Conservation (phyloP, 2,329 filamentous ascomycete genomes). For the Hortaea werneckii region DNA sequence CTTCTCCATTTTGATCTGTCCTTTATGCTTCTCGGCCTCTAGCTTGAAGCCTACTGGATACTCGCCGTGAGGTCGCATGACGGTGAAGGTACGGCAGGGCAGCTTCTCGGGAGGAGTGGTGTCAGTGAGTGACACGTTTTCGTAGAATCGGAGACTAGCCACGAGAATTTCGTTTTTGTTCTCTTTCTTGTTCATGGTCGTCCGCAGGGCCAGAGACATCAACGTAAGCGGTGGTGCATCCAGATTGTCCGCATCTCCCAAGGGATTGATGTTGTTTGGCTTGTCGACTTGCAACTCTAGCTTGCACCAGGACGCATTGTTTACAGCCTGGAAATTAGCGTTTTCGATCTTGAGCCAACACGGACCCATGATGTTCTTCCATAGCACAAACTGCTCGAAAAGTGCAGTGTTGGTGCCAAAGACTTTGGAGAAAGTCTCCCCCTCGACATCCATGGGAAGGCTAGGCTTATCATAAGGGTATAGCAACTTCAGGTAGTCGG, state of each 20-base stretch:
- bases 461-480: constrained; percentile 83
- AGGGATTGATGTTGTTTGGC: constrained; percentile 61
- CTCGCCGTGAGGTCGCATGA: constrained; percentile 69
- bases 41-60: constrained; percentile 85
- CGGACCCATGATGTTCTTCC: constrained; percentile 98
- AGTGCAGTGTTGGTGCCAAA: constrained; percentile 89
- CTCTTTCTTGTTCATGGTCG: constrained; percentile 76
- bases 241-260: constrained; percentile 68
- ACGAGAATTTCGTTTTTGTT: constrained; percentile 96
- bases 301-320: constrained; percentile 95
- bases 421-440: constrained; percentile 86
- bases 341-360: constrained; percentile 91
- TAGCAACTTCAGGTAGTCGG: constrained; percentile 86
- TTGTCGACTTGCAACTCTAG: constrained; percentile 75
- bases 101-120: constrained; percentile 82
- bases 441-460: constrained; percentile 59
- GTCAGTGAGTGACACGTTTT: constrained; percentile 77
- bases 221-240: constrained; percentile 81
- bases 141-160: constrained; percentile 85
- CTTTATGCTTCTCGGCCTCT: constrained; percentile 62
- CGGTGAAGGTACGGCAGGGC: constrained; percentile 80
- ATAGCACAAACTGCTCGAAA: constrained; percentile 96
- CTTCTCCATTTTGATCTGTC: constrained; percentile 69
- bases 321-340: constrained; percentile 71
- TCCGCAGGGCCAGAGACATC: constrained; percentile 90